These are phyloP conservation scores for Helotiales sp. DNA, from an alignment of 2,329 filamentous ascomycete species.

Conservation along the genomic window DNA sequence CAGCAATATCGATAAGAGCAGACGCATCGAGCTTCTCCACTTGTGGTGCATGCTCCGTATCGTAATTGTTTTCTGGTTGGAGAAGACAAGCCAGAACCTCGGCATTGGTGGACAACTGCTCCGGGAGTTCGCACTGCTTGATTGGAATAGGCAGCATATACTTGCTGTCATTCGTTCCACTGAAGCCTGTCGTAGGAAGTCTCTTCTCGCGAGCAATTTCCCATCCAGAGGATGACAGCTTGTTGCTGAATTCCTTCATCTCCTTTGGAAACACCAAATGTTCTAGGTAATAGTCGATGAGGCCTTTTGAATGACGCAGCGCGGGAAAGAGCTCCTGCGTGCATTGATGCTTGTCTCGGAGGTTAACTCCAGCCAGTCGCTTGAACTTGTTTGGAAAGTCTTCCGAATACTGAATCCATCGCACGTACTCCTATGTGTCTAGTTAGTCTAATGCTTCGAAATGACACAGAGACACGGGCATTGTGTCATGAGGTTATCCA, in stretches of 20 bases:
- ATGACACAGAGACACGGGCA: too few species aligned
- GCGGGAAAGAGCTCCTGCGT: constrained; percentile 54
- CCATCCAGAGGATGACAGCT: constrained; percentile 71
- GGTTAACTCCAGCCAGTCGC: constrained; percentile 58
- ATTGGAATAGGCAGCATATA: constrained; percentile 44
- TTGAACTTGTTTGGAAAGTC: constrained; percentile 46
- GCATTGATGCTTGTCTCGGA: constrained; percentile 59
- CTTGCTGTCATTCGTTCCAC: constrained; percentile 39
- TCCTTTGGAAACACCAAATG: constrained; percentile 64
- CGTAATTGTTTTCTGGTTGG: constrained; percentile 54
- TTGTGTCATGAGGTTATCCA: too few species aligned
- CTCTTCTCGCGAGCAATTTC: constrained; percentile 57
- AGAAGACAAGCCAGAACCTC: constrained; percentile 66
- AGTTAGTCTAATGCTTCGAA: not conserved
- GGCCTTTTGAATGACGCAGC: constrained; percentile 56
- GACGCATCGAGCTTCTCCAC: constrained; percentile 44
- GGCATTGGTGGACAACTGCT: constrained; percentile 69
- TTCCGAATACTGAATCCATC: constrained; percentile 50
- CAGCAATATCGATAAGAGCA: constrained; percentile 53
- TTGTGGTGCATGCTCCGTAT: constrained; percentile 32
- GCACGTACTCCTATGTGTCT: constrained; percentile 51
- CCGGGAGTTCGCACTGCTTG: constrained; percentile 57
- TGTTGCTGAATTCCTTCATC: constrained; percentile 65
- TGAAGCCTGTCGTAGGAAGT: constrained; percentile 67
- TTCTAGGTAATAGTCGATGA: constrained; percentile 67